Evolutionary conservation across 2,329 filamentous ascomycete species (phyloP), one percentile per base, ranked within the genome.

Genomic region (Fusarium fracticaudum): DNA sequence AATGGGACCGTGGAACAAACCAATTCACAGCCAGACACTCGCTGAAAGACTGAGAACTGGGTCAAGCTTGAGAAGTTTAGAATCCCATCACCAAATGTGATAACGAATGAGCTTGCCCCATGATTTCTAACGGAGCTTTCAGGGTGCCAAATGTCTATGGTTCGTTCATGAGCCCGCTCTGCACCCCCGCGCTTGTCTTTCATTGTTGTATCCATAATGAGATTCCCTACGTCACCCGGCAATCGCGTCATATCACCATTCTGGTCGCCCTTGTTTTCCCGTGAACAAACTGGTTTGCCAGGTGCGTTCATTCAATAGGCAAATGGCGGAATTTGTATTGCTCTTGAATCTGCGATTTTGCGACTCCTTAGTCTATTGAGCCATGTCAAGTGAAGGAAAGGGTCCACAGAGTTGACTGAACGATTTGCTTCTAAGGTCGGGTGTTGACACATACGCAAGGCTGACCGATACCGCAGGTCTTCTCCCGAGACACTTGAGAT

Each of bases 171-270:
- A 74, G 54, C 45, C 45, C 24, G 47, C 54, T 51, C 35, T 45
- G 69, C 43, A 48, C 72, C 67, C 72, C 72, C 60, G 64, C 72
- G 20, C 35, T 41, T 26, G 68, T 61, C 72, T 60, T 69, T 61
- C 55, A 69, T 66, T 48, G 55, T 57, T 50, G 63, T 59, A 70
- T 61, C 54, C 35, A 59, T 45, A 61, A 53, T 54, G 64, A 64
- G 64, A 76, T 74, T 64, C 67, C 69, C 75, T 77, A 78, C 76
- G 75, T 77, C 76, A 78, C 76, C 66, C 60, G 43, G 68, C 44
- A 69, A 73, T 74, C 63, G 72, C 64, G 64, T 73, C 72, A 75
- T 73, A 54, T 70, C 60, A 67, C 64, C 54, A 41, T 75, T 65
- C 43, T 29, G 47, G 60, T 51, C 54, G 64, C 64, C 72, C 68